Evolutionary conservation across 495 filamentous ascomycete species (phyloP), one percentile per base, ranked within the genome.

Genomic region (Amorphotheca resinae): DNA sequence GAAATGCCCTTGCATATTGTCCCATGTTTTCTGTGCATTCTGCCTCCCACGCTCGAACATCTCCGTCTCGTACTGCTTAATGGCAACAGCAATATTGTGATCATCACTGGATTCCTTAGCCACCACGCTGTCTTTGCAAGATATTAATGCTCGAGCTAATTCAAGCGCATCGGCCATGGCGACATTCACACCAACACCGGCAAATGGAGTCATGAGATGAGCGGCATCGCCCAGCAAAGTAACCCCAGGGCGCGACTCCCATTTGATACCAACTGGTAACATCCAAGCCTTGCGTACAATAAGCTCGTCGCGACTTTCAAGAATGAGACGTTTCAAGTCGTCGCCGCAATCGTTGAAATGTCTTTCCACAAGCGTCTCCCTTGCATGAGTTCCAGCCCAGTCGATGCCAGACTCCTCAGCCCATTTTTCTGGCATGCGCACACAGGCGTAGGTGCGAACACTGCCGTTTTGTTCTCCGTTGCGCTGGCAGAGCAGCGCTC

Each of bases 191-290:
- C 77, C 76, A 8, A 70, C 70, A 4, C 76, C 77, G 0, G 68
- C 70, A 49, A 72, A 76, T 0, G 74, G 74, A 2, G 67, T 70
- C 74, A 76, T 77, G 4, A 79, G 45, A 50, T 81, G 74, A 4
- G 76, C 77, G 3, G 77, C 72, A 56, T 80, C 76, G 3, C 77
- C 77, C 18, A 77, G 54, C 1, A 80, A 52, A 2, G 75, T 74
- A 6, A 71, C 57, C 8, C 67, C 64, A 0, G 58, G 42, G 0
- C 52, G 45, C 12, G 62, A 55, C 41, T 64, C 53, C 72, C 74
- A 80, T 3, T 45, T 48, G 22, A 61, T 38, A 9, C 69, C 74
- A 3, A 69, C 57, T 2, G 73, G 72, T 0, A 80, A 59, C 53
- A 67, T 72, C 43, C 68, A 77, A 0, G 74, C 44, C 8, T 56